These are phyloP conservation scores for Hemileia vastatrix DNA, from an alignment of 1,284 basidiomycete species.

Conservation along the genomic window DNA sequence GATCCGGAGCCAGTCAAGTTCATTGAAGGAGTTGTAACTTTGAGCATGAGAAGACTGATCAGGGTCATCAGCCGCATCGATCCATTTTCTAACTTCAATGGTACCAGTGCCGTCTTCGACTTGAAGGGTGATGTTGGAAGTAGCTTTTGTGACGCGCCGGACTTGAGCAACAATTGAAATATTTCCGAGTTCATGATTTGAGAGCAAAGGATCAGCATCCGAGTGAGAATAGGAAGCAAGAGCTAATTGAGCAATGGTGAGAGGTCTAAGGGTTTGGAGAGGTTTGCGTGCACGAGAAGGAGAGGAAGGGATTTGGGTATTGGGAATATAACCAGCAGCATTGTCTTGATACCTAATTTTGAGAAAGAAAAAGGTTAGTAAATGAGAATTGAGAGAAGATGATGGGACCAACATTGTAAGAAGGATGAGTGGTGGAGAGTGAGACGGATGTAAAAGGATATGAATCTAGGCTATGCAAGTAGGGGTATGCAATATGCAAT, in stretches of 20 bases:
- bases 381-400: too few species aligned
- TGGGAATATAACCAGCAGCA: too few species aligned
- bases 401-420: too few species aligned
- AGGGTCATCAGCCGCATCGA: constrained; percentile 49
- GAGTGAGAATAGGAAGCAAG: constrained; percentile 70
- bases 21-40: constrained; percentile 49
- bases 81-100: constrained; percentile 82
- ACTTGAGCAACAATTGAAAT: constrained; percentile 68
- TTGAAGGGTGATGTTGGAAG: constrained; percentile 71
- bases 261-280: constrained; percentile 60
- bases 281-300: too few species aligned
- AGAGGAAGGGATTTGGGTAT: too few species aligned
- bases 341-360: too few species aligned
- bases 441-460: too few species aligned
- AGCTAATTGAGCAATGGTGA: constrained; percentile 70
- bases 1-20: constrained; percentile 70
- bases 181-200: constrained; percentile 60
- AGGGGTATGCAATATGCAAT: too few species aligned
- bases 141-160: constrained; percentile 57
- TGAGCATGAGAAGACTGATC: background rate
- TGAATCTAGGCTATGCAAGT: too few species aligned
- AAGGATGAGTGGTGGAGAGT: too few species aligned
- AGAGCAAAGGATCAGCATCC: constrained; percentile 65
- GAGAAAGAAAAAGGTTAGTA: too few species aligned
- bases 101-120: constrained; percentile 83